A percentile compares a stretch with the other conserved stretches of the same genome.
Conservation (phyloP, 2,329 filamentous ascomycete genomes). For the Blumeria hordei region DNA sequence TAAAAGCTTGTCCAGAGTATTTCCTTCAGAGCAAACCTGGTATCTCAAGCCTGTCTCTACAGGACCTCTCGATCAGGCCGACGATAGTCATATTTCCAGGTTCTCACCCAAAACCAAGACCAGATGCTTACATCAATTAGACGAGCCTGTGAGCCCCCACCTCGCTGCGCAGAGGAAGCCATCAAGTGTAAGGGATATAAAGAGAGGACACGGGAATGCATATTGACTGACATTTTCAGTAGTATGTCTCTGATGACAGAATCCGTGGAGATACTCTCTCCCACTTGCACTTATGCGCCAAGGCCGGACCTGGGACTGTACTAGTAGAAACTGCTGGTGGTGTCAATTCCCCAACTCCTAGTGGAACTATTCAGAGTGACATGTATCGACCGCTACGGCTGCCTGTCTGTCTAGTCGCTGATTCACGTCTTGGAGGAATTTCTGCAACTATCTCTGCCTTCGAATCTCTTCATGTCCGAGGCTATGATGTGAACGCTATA, state of each 20-base stretch:
- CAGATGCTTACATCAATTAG: constrained; percentile 44
- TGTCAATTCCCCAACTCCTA: constrained; percentile 55
- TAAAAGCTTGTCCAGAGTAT: constrained; percentile 28
- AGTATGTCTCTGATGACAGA: constrained; percentile 26
- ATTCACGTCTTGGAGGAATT: constrained; percentile 55
- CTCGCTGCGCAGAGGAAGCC: constrained; percentile 29
- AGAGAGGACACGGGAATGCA: not conserved
- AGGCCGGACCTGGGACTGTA: constrained; percentile 26
- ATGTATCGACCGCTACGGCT: constrained; percentile 51
- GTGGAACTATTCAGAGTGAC: constrained; percentile 54
- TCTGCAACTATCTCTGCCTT: constrained; percentile 58
- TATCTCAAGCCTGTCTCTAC: constrained; percentile 72
- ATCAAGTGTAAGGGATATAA: not conserved
- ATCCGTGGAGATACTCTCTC: constrained; percentile 25
- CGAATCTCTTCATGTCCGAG: constrained; percentile 53
- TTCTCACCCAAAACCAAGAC: constrained; percentile 31
- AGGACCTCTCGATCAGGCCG: constrained; percentile 42
- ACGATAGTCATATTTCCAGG: constrained; percentile 35
- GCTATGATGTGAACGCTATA: constrained; percentile 50
- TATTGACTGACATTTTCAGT: not conserved
- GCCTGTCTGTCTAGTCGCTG: constrained; percentile 50
- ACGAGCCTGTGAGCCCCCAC: constrained; percentile 55
- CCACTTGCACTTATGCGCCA: constrained; percentile 21
- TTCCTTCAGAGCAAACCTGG: constrained; percentile 23
- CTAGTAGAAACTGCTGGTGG: constrained; percentile 66